Evolutionary conservation across 2,329 filamentous ascomycete genomes (phyloP).

Genomic region (Hymenoscyphus fraxineus): DNA sequence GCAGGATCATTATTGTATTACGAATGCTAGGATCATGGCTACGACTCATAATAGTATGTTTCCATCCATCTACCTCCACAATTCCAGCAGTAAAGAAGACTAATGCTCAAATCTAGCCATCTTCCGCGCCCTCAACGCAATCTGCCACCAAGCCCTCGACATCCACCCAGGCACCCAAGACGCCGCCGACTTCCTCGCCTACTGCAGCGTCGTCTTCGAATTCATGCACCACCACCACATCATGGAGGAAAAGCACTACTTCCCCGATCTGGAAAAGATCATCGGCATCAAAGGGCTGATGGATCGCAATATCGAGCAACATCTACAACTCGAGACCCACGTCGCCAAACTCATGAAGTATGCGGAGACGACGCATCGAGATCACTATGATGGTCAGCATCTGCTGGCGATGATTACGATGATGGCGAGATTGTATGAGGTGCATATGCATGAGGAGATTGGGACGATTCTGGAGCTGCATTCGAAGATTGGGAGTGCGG

Average conservation of each 20-base stretch:
- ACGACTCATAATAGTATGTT: slow-evolving; percentile 29
- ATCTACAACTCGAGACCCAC: slow-evolving; percentile 34
- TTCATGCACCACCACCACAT: slow-evolving; percentile 38
- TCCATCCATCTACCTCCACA: not conserved
- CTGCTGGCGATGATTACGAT: slow-evolving; percentile 27
- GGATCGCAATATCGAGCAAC: slow-evolving; percentile 35
- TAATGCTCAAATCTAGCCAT: slow-evolving; percentile 16
- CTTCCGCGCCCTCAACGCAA: slow-evolving; percentile 35
- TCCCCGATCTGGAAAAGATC: slow-evolving; percentile 36
- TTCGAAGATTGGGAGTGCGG: slow-evolving; percentile 18
- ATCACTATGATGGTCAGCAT: slow-evolving; percentile 27
- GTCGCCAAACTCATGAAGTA: slow-evolving; percentile 32
- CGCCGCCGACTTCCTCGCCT: slow-evolving; percentile 32
- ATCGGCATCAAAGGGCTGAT: slow-evolving; percentile 33
- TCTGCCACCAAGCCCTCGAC: slow-evolving; percentile 35
- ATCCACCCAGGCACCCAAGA: slow-evolving; percentile 28
- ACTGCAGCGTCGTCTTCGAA: slow-evolving; percentile 34
- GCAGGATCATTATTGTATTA: slow-evolving; percentile 21
- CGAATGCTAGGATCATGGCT: slow-evolving; percentile 30
- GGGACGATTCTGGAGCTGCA: slow-evolving; percentile 27
- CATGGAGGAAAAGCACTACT: slow-evolving; percentile 36
- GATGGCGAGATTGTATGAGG: slow-evolving; percentile 26
- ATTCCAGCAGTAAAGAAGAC: not conserved
- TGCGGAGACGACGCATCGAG: slow-evolving; percentile 22
- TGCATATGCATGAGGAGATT: slow-evolving; percentile 34